Evolutionary conservation across 2,329 filamentous ascomycete genomes (phyloP).

Genomic region (Sporothrix schenckii): DNA sequence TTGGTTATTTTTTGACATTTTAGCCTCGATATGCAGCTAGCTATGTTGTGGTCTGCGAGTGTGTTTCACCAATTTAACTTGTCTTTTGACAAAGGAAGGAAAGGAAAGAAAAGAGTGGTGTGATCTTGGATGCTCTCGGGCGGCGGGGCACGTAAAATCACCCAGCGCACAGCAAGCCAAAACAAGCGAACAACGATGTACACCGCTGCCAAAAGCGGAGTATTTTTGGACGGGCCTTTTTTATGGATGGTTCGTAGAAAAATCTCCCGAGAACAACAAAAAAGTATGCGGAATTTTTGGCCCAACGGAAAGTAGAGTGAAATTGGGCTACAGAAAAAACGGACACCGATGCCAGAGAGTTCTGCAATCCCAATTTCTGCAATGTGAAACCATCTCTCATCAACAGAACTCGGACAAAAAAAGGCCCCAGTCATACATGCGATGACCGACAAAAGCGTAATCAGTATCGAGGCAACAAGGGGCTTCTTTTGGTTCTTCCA

Average conservation of each 20-base stretch:
- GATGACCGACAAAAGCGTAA: no score
- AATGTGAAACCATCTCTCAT: no score
- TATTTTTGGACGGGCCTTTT: neutral
- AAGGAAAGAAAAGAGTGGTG: neutral
- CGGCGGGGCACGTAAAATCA: neutral
- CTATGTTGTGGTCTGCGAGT: neutral
- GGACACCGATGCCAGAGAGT: no score
- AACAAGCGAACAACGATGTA: neutral
- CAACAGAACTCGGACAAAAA: no score
- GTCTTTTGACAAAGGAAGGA: neutral
- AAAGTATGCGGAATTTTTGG: no score
- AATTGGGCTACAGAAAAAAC: no score
- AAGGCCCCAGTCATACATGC: no score
- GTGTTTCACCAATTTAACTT: neutral
- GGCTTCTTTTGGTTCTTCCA: neutral
- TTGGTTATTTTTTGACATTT: neutral
- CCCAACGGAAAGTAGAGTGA: no score
- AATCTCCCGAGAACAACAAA: no score
- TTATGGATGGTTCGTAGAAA: neutral
- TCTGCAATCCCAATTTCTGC: no score
- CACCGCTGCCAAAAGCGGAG: neutral
- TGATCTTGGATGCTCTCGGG: neutral
- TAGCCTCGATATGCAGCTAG: neutral
- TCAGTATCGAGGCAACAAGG: no score
- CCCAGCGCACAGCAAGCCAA: conserved; percentile 13